Evolutionary conservation across 768 basidiomycete species (phyloP).

Genomic region (Hortiboletus campestris): DNA sequence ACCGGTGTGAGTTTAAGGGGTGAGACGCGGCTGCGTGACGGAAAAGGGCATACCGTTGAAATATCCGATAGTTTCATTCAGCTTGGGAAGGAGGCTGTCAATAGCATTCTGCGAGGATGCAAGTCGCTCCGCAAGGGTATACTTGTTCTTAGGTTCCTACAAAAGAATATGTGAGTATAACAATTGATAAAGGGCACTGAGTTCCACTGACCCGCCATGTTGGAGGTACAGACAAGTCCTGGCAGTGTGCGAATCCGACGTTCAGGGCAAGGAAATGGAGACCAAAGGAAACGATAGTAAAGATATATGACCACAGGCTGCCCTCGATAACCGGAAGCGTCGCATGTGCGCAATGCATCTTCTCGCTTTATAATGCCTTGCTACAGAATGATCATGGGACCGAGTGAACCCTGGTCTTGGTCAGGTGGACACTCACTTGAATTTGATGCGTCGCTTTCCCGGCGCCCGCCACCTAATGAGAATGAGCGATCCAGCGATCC

Average conservation of each 20-base stretch:
- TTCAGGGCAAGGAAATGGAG: not conserved
- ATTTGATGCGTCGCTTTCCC: not conserved
- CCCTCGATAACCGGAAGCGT: not conserved
- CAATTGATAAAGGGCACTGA: not conserved
- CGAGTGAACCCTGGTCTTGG: not conserved
- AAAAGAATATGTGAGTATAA: not conserved
- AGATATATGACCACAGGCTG: not conserved
- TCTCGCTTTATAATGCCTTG: not conserved
- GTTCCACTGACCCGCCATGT: slow-evolving; percentile 42
- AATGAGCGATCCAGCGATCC: too few relatives aligned
- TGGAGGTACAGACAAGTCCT: slow-evolving; percentile 41
- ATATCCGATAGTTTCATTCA: slow-evolving; percentile 37
- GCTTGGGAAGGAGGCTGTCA: slow-evolving; percentile 38
- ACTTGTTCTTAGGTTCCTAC: slow-evolving; percentile 43
- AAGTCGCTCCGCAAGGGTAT: slow-evolving; percentile 39
- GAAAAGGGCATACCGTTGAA: slow-evolving; percentile 39
- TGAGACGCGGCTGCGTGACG: not conserved
- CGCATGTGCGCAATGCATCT: not conserved
- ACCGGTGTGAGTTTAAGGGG: not conserved
- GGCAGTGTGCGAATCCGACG: slow-evolving; percentile 25
- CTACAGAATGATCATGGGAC: not conserved
- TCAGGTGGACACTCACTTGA: not conserved
- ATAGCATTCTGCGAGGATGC: slow-evolving; percentile 42
- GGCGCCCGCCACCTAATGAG: too few relatives aligned
- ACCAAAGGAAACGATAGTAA: not conserved